A percentile compares a stretch with the other conserved stretches of the same genome.
These are phyloP conservation scores for Pistacia atlantica DNA, from an alignment of 345 rosid species.

Conservation along the genomic window DNA sequence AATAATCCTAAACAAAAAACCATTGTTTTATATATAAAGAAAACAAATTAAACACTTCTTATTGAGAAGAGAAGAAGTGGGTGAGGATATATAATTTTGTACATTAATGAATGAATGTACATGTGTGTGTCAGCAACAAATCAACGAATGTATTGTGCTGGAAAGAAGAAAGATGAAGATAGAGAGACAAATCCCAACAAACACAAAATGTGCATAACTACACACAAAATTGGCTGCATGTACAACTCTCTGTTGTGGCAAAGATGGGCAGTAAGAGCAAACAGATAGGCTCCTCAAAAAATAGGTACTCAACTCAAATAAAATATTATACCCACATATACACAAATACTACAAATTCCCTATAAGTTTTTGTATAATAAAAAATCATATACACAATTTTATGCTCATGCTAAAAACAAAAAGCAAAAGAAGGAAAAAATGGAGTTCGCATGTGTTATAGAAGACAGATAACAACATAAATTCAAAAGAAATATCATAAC, in stretches of 20 bases:
- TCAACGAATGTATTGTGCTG: no score
- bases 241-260: not conserved
- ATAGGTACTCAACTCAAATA: constrained; percentile 29
- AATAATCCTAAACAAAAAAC: no score
- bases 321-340: not conserved
- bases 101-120: no score
- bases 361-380: not conserved
- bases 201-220: no score
- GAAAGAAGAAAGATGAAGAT: no score
- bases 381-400: constrained; percentile 6
- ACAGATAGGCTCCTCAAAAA: constrained; percentile 42
- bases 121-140: no score
- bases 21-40: no score
- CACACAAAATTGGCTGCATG: not conserved
- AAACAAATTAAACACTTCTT: no score
- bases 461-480: constrained; percentile 12
- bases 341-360: not conserved
- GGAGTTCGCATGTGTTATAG: constrained; percentile 5
- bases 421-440: not conserved
- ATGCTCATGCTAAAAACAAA: constrained; percentile 18
- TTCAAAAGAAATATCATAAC: not conserved
- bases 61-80: no score
- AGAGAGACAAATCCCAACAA: no score
- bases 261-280: constrained; percentile 25
- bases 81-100: no score